Percentiles rank a stretch among this genome's conserved stretches.
These are phyloP conservation scores for Alternaria gaisen DNA, from an alignment of 2,329 filamentous ascomycete species.

Conservation along the genomic window DNA sequence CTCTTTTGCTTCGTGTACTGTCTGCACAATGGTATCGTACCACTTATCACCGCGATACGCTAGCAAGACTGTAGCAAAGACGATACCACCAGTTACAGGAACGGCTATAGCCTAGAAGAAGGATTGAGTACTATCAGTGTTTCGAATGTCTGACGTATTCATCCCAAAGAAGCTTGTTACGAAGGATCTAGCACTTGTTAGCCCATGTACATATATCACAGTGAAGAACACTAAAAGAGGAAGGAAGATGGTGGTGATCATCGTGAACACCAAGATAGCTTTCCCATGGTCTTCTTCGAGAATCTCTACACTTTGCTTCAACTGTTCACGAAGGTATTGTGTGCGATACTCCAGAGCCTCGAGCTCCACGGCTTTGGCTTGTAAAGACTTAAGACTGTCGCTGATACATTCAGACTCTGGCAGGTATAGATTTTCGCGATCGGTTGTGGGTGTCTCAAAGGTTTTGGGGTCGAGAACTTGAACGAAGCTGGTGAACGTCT, in stretches of 20 bases:
- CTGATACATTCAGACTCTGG: constrained; percentile 12
- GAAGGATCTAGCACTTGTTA: constrained; percentile 16
- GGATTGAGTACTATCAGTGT: constrained; percentile 17
- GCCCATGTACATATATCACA: background rate
- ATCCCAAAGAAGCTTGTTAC: constrained; percentile 28
- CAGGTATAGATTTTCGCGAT: background rate
- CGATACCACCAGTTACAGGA: constrained; percentile 16
- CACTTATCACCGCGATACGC: constrained; percentile 12
- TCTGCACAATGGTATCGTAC: background rate
- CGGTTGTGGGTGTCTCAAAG: background rate
- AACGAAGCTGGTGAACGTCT: constrained; percentile 7
- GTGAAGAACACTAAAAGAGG: constrained; percentile 28
- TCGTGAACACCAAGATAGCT: constrained; percentile 21
- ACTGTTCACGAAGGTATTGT: constrained; percentile 22
- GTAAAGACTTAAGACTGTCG: background rate
- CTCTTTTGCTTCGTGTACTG: background rate
- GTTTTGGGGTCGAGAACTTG: constrained; percentile 5
- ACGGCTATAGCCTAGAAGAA: constrained; percentile 28
- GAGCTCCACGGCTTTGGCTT: constrained; percentile 16
- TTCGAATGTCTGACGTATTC: constrained; percentile 26
- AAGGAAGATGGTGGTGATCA: constrained; percentile 50
- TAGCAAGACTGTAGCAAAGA: constrained; percentile 6
- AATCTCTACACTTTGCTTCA: constrained; percentile 23
- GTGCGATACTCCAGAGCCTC: constrained; percentile 14
- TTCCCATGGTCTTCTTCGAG: constrained; percentile 21